Conservation (phyloP, 371 early-diverging fungal genomes). For the Neoconidiobolus thromboides region DNA sequence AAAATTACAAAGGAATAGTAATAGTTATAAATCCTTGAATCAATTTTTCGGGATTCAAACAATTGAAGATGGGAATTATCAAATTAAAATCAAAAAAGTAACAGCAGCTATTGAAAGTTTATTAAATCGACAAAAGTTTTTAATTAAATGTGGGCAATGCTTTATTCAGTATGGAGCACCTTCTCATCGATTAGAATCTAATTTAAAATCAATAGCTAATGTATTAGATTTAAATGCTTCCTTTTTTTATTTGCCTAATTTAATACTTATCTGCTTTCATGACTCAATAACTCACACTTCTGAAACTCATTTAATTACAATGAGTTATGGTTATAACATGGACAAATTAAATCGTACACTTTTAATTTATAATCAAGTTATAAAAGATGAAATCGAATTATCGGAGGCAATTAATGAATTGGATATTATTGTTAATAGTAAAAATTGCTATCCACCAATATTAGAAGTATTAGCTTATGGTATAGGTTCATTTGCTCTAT, state of each 20-base stretch:
- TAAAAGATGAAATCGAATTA: constrained; percentile 25
- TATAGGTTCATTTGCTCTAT: constrained; percentile 26
- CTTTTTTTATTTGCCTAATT: constrained; percentile 42
- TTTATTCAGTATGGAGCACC: constrained; percentile 36
- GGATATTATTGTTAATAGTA: constrained; percentile 25
- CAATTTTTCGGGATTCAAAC: too few relatives aligned
- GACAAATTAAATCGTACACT: constrained; percentile 29
- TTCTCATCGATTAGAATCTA: constrained; percentile 33
- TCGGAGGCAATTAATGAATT: constrained; percentile 32
- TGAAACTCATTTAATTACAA: constrained; percentile 50
- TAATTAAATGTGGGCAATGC: constrained; percentile 26
- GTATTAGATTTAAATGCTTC: constrained; percentile 44
- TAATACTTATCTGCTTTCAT: constrained; percentile 50
- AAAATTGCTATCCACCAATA: constrained; percentile 25
- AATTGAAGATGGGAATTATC: too few relatives aligned
- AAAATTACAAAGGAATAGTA: too few relatives aligned
- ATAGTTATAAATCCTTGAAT: too few relatives aligned
- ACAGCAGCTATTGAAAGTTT: constrained; percentile 25
- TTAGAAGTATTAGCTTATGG: constrained; percentile 29
- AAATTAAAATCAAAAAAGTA: neutral
- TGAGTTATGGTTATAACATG: constrained; percentile 41
- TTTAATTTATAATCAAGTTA: constrained; percentile 27
- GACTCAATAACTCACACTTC: constrained; percentile 55
- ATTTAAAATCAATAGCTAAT: constrained; percentile 23
- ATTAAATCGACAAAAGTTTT: constrained; percentile 31